A percentile compares a stretch with the other conserved stretches of the same genome.
Conservation (phyloP, 1,284 basidiomycete species). For the Cutaneotrichosporon cavernicola region DNA sequence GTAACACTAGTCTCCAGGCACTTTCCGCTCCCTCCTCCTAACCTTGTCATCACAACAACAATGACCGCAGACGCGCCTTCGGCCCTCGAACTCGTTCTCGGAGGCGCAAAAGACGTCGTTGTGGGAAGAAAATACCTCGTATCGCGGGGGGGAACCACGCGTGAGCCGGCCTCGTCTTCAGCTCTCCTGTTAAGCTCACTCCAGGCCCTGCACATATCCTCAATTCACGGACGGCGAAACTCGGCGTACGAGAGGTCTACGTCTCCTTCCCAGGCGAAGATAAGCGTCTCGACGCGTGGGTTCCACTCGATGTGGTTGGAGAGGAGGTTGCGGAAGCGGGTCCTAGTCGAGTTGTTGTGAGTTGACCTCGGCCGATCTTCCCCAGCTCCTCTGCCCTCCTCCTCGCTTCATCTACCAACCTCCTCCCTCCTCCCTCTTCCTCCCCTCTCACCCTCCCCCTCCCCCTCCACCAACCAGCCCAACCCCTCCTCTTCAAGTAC, state of each 20-base stretch:
- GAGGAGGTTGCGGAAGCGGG: slow-evolving; percentile 23
- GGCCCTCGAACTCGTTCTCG: background rate
- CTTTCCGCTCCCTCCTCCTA: background rate
- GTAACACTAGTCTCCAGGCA: background rate
- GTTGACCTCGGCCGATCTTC: background rate
- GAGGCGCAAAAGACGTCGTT: background rate
- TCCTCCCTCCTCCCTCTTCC: too few species aligned
- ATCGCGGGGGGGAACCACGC: slow-evolving; percentile 16
- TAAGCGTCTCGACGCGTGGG: slow-evolving; percentile 75
- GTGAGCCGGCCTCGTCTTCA: slow-evolving; percentile 15
- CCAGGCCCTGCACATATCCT: slow-evolving; percentile 34
- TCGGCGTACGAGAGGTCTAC: slow-evolving; percentile 36
- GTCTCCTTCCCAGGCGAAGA: slow-evolving; percentile 55
- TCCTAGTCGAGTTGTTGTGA: slow-evolving; percentile 12
- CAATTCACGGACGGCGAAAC: slow-evolving; percentile 28
- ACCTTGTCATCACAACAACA: background rate
- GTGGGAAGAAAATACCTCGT: slow-evolving; percentile 29
- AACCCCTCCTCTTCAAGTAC: too few species aligned
- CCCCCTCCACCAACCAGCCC: too few species aligned
- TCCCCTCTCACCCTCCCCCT: background rate
- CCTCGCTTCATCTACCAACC: too few species aligned
- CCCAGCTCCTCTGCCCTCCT: background rate
- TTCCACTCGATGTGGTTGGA: slow-evolving; percentile 53
- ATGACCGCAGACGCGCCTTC: background rate
- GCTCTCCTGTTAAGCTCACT: slow-evolving; percentile 1